Conservation (phyloP, 495 filamentous ascomycete species). For the Penicillium mononematosum region DNA sequence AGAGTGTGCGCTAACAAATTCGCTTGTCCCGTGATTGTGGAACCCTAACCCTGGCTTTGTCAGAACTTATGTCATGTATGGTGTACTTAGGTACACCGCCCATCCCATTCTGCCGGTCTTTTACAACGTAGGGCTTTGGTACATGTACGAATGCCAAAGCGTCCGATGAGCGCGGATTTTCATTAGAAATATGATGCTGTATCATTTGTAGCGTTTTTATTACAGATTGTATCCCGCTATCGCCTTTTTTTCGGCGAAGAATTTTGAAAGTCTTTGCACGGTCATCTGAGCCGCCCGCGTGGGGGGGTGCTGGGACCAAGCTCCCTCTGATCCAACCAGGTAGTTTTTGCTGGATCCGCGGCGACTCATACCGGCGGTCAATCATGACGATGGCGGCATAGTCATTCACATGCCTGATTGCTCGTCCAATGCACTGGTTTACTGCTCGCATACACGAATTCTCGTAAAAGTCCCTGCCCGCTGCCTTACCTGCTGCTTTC, state of each 20-base stretch:
- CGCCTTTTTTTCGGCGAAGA: conserved; percentile 29
- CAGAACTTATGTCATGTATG: conserved; percentile 12
- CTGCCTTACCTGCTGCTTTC: conserved; percentile 54
- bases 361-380: conserved; percentile 69
- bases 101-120: background rate
- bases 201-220: background rate
- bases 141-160: background rate
- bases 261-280: conserved; percentile 35
- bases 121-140: background rate
- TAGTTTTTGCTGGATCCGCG: conserved; percentile 72
- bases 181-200: background rate
- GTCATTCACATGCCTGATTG: conserved; percentile 82
- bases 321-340: conserved; percentile 80
- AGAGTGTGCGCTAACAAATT: conserved; percentile 47
- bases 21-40: conserved; percentile 42
- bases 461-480: conserved; percentile 82
- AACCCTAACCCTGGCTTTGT: conserved; percentile 27
- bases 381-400: conserved; percentile 88
- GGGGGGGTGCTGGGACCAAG: conserved; percentile 23
- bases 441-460: conserved; percentile 96
- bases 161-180: background rate
- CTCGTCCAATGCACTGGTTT: conserved; percentile 92
- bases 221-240: background rate
- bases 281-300: conserved; percentile 30
- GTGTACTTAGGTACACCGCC: conserved; percentile 6